Evolutionary conservation across 2,329 filamentous ascomycete genomes (phyloP), one percentile per base, ranked within the genome.

Genomic region (Fusarium incarnatum): DNA sequence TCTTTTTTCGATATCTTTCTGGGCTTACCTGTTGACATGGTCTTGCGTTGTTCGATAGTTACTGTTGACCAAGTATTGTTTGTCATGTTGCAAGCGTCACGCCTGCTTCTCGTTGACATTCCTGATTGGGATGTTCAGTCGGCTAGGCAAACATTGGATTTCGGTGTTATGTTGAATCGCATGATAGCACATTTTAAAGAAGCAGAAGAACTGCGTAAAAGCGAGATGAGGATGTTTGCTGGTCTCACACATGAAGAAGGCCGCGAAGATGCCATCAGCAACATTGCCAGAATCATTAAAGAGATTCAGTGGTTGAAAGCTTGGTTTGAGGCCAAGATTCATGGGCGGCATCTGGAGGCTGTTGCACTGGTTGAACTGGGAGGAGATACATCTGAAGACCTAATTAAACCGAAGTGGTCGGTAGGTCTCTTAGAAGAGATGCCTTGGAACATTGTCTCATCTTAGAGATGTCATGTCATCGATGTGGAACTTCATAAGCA

Each of bases 1-100:
- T 72, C 75, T 7, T 83, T 79, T 59, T 79, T 80, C 28, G 72
- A 73, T 23, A 70, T 77, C 9, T 52, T 80, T 16, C 73, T 79
- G 10, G 73, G 73, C 3, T 67, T 79, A 6, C 72, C 78, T 3
- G 56, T 77, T 3, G 74, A 77, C 25, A 71, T 59, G 23, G 32
- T 56, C n/a, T 20, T 68, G 7, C 50, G 58, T 23, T 63, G 66
- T 12, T 70, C 75, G 7, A 68, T 77, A 30, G 40, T 71, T 16
- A 75, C 72, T 8, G 42, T 57, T 10, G 72, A 73, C 8, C 75
- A 76, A 30, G 57, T 54, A 13, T 45, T 46, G 18, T 76, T 62
- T 59, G 71, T 76, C 18, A 61, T 71, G 58, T 64, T 77, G 18
- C 68, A 75, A 34, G 59, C 73, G 25, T 62, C 64, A 23, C 60